Base-by-base conservation (phyloP, 768 basidiomycete genomes). In the Rhodotorula diobovata region DNA sequence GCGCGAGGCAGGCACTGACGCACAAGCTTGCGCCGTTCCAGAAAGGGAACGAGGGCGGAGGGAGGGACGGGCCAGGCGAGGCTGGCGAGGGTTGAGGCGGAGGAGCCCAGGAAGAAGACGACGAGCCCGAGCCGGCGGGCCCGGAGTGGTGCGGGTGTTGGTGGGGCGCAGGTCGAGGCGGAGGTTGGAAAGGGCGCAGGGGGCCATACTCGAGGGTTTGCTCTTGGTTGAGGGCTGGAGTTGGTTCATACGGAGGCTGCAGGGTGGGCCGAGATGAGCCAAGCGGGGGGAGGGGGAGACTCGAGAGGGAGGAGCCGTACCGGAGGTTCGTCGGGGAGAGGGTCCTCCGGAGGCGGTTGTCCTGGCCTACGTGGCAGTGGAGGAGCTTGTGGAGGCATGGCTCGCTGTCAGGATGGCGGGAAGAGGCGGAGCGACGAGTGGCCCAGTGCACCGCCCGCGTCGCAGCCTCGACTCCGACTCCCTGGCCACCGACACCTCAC, bases 21-120 rank as follows among this genome's bases (percentile, higher is more conserved):
- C 20, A 65, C 64, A 74, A 51, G 35, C 14, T 54, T 5, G 73
- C 46, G 10, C 73, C 73, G 66, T 74, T 74, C 73, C 68, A 74
- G 41, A 74, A 74, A 32, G 73, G 73, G 48, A 74, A 70, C 18
- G 35, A 35, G 2, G 73, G 73, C 9, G 73, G 68, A 4, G 56
- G 64, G 10, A 73, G 62, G 11, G 32, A 61, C 18, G 55, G n/a
- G 21, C 32, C 32, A 15, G 14, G 39, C 34, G 56, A 57, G 18
- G 11, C 56, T 2, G 23, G 14, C 4, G 57, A 11, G 23, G 63
- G 32, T 41, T 34, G 10, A 30, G 51, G 9, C 10, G 25, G 58
- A 20, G 37, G 28, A 34, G 61, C 34, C 23, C 25, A 46, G 4
- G 57, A 8, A 4, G 46, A 14, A 30, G 58, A 20, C 35, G 58